Conservation (phyloP, 257 asterid species). For the Mentha longifolia region DNA sequence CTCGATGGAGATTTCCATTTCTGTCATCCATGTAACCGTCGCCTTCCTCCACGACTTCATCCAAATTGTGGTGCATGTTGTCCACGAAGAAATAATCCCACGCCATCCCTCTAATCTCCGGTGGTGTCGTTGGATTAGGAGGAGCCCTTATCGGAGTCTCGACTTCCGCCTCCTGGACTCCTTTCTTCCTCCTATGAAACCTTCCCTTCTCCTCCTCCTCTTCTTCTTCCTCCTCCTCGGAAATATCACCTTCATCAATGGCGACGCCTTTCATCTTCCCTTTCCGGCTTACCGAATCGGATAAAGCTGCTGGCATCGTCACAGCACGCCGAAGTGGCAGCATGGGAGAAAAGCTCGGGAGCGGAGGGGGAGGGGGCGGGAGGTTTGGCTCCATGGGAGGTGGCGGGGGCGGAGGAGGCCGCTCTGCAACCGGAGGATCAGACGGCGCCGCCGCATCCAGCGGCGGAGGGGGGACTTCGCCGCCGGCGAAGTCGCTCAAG, state of each 20-base stretch:
- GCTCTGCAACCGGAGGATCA: conserved; percentile 49
- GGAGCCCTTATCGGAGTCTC: conserved; percentile 54
- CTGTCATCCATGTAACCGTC: conserved; percentile 51
- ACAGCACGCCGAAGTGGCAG: conserved; percentile 73
- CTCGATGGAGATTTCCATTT: conserved; percentile 38
- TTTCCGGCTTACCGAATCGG: conserved; percentile 46
- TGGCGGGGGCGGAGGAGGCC: conserved; percentile 73
- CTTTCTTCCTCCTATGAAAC: conserved; percentile 52
- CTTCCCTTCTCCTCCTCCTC: conserved; percentile 52
- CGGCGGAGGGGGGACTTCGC: conserved; percentile 72
- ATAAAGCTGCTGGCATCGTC: conserved; percentile 79
- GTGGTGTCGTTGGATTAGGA: conserved; percentile 62
- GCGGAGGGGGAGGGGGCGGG: conserved; percentile 91
- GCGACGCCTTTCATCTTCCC: conserved; percentile 58
- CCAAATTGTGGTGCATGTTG: conserved; percentile 49
- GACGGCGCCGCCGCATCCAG: conserved; percentile 40
- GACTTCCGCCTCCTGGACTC: conserved; percentile 35
- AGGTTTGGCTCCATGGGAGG: conserved; percentile 60
- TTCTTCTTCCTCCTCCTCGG: conserved; percentile 52
- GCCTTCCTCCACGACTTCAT: conserved; percentile 64
- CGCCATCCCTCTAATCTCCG: conserved; percentile 67
- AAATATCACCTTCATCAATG: conserved; percentile 47
- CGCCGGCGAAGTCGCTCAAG: conserved; percentile 83
- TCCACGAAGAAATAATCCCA: conserved; percentile 89
- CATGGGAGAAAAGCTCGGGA: conserved; percentile 79